Evolutionary conservation across 495 filamentous ascomycete species (phyloP), one percentile per base, ranked within the genome.

Genomic region (Aspergillus sclerotioniger): DNA sequence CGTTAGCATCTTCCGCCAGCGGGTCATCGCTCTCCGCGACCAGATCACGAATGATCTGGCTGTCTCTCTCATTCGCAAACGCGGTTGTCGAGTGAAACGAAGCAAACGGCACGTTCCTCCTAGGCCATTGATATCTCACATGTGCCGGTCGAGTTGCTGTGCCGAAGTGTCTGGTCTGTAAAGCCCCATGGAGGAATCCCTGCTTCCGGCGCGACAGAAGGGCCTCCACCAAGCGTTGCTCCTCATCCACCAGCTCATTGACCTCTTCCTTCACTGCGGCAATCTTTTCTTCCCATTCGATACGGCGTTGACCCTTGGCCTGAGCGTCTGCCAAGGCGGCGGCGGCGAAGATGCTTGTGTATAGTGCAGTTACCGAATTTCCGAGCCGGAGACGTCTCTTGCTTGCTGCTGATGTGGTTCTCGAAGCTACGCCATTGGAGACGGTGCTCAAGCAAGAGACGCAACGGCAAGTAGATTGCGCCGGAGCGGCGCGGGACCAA

Each of bases 341-440:
- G n/a, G 84, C 83, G 3, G 85, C 87, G 56, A 90, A 84, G 37
- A 91, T 85, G 53, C 86, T 84, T 3, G 86, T 85, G 63, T 90
- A 91, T 58, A 84, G 80, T 12, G 86, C 82, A 3, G 88, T 91
- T 55, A 88, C 85, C 15, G 87, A 74, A 70, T 88, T 84, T 62
- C 78, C 82, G 62, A 77, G 75, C 1, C 77, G 76, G 51, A 84
- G 68, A 29, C 79, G 79, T 65, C 75, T 76, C 41, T 76, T 70
- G 50, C 80, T 76, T 21, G 78, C 76, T 12, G 79, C 80, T 32
- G 81, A 78, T n/a, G 78, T 68, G 61, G 79, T 74, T 57, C 84
- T 80, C 20, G 75, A 76, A 51, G 79, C 68, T 41, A 86, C 59
- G 31, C 76, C 76, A 53, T 77, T 77, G 51, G 80, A 71, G 25